Evolutionary conservation across 2,329 filamentous ascomycete genomes (phyloP).

Genomic region (Fusarium foetens): DNA sequence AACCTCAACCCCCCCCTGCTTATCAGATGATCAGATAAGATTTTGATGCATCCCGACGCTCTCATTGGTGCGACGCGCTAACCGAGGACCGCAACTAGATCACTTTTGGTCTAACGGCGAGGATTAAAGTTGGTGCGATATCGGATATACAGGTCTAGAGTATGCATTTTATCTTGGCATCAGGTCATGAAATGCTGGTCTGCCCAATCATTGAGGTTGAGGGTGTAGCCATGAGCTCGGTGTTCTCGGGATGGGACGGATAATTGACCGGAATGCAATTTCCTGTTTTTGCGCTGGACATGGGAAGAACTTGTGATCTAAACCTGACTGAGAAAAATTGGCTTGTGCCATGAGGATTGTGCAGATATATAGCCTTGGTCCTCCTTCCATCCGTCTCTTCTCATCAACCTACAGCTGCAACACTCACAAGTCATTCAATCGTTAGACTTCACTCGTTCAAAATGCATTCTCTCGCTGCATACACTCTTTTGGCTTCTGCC

Average conservation of each 20-base stretch:
- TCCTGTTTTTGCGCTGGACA: neutral
- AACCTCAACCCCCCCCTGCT: neutral
- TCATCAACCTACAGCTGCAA: neutral
- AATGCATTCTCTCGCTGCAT: constrained; percentile 29
- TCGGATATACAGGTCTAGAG: constrained; percentile 12
- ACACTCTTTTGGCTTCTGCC: constrained; percentile 38
- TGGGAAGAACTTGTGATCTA: neutral
- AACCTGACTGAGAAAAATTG: neutral
- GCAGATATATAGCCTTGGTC: constrained; percentile 14
- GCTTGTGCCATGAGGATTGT: neutral
- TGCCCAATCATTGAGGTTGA: neutral
- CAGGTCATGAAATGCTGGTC: constrained; percentile 5
- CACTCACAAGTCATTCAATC: neutral
- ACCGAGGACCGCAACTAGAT: neutral
- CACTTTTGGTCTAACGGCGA: neutral
- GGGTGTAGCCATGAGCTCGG: neutral
- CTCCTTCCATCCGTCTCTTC: neutral
- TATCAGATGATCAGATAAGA: constrained; percentile 47
- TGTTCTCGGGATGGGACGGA: neutral
- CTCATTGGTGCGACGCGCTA: constrained; percentile 3
- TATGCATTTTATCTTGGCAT: constrained; percentile 27
- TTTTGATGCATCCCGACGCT: constrained; percentile 26
- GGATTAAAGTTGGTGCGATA: constrained; percentile 7
- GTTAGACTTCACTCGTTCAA: constrained; percentile 4
- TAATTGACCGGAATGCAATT: neutral